Conservation (phyloP, 805 yeast genomes). For the Babjeviella inositovora region DNA sequence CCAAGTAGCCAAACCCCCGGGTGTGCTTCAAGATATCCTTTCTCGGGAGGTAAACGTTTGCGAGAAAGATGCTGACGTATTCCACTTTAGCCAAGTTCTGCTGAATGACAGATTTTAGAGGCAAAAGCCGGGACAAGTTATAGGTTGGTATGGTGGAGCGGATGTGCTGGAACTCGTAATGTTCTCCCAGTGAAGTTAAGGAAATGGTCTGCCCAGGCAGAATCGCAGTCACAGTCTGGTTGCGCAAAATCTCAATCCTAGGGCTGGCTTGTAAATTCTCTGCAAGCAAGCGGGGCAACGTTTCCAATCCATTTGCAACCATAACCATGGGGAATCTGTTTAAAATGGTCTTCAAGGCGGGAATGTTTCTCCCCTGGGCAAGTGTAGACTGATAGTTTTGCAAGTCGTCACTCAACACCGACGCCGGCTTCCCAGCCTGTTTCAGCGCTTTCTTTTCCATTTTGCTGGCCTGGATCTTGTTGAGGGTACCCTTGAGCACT, state of each 20-base stretch:
- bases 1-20: conserved; percentile 78
- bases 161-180: conserved; percentile 34
- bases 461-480: conserved; percentile 5
- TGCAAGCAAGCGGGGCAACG: conserved; percentile 27
- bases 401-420: conserved; percentile 11
- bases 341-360: conserved; percentile 15
- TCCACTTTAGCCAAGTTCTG: conserved; percentile 8
- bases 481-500: conserved; percentile 14
- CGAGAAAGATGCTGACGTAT: conserved; percentile 41
- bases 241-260: conserved; percentile 22
- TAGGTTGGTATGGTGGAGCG: too few species aligned
- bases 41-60: conserved; percentile 46
- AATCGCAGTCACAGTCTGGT: conserved; percentile 7
- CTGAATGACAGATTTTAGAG: conserved; percentile 3
- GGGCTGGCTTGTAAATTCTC: conserved; percentile 15
- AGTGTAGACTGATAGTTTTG: conserved; percentile 19
- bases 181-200: conserved; percentile 4
- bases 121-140: too few species aligned
- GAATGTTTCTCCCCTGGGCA: conserved; percentile 20
- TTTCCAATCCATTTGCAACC: conserved; percentile 37
- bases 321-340: conserved; percentile 47
- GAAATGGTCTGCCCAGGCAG: conserved; percentile 5
- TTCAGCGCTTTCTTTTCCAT: conserved; percentile 1
- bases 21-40: conserved; percentile 17
- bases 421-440: not conserved